Evolutionary conservation across 495 filamentous ascomycete species (phyloP).

Genomic region (Xylaria longipes): DNA sequence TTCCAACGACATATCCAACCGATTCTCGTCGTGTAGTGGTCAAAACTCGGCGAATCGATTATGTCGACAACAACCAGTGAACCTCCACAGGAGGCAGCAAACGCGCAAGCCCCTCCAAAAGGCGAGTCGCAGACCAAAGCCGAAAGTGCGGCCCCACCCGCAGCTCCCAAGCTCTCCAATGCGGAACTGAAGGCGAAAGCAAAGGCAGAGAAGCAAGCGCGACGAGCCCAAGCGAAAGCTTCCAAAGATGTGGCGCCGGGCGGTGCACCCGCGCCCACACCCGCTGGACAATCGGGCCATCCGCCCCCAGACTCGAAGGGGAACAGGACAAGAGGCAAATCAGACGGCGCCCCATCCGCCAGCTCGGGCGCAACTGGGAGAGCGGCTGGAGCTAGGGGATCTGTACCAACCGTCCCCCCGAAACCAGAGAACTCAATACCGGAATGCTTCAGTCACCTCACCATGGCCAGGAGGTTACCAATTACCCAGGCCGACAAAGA

Average conservation of each 20-base stretch:
- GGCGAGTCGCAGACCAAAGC: slow-evolving; percentile 35
- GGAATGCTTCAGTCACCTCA: slow-evolving; percentile 83
- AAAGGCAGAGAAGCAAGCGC: slow-evolving; percentile 79
- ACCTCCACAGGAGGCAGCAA: slow-evolving; percentile 27
- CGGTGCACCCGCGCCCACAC: slow-evolving; percentile 32
- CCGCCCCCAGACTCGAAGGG: slow-evolving; percentile 45
- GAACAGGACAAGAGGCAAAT: slow-evolving; percentile 57
- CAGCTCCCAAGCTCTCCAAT: slow-evolving; percentile 58
- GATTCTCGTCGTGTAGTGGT: not conserved
- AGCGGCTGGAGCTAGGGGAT: slow-evolving; percentile 37
- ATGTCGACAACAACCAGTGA: slow-evolving; percentile 14
- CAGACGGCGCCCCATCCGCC: slow-evolving; percentile 44
- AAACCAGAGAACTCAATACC: slow-evolving; percentile 72
- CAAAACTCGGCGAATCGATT: not conserved
- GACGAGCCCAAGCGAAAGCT: slow-evolving; percentile 68
- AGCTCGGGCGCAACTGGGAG: slow-evolving; percentile 40
- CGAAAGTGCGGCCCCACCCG: slow-evolving; percentile 29
- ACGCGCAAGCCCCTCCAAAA: slow-evolving; percentile 32
- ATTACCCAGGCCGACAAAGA: slow-evolving; percentile 82
- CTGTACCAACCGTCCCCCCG: slow-evolving; percentile 53
- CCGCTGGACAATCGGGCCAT: slow-evolving; percentile 35
- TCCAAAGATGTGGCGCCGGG: slow-evolving; percentile 46
- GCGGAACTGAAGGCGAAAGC: slow-evolving; percentile 78
- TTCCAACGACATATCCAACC: not conserved
- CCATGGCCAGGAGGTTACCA: slow-evolving; percentile 75